A percentile compares a stretch with the other conserved stretches of the same genome.
phyloP scores from a whole-genome alignment of 2,329 filamentous ascomycete genomes.

The Ceratocystis albifundus region DNA sequence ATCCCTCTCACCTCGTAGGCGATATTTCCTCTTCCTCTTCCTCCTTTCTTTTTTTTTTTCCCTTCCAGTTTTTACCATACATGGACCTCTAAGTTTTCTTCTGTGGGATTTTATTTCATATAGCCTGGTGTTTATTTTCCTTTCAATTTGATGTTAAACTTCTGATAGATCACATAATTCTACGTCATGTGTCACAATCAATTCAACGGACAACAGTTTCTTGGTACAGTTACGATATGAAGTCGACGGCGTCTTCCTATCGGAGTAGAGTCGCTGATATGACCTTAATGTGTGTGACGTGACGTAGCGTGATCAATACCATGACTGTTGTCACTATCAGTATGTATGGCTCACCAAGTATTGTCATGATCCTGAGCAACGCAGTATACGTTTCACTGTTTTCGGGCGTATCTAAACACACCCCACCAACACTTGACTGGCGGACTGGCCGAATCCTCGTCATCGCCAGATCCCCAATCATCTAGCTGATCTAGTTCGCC shows the following conservation, averaged over 20 bases:
- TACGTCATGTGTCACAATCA: neutral
- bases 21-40: neutral
- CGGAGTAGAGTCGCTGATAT: neutral
- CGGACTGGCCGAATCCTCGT: conserved; percentile 24
- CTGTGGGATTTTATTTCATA: conserved; percentile 7
- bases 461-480: conserved; percentile 54
- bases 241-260: neutral
- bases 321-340: too few relatives aligned
- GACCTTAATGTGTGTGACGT: neutral
- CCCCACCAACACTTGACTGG: conserved; percentile 59
- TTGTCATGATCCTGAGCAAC: neutral
- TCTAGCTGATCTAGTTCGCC: conserved; percentile 56
- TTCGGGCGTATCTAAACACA: conserved; percentile 36
- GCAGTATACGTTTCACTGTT: neutral
- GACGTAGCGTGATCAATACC: too few relatives aligned
- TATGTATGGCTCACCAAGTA: too few relatives aligned
- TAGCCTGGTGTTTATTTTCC: conserved; percentile 7
- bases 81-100: neutral
- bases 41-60: neutral
- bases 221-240: neutral
- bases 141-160: neutral
- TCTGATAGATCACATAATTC: neutral
- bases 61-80: neutral
- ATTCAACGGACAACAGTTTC: neutral
- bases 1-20: too few relatives aligned